phyloP scores from a whole-genome alignment of 2,329 filamentous ascomycete genomes.

The Fusarium burgessii region DNA sequence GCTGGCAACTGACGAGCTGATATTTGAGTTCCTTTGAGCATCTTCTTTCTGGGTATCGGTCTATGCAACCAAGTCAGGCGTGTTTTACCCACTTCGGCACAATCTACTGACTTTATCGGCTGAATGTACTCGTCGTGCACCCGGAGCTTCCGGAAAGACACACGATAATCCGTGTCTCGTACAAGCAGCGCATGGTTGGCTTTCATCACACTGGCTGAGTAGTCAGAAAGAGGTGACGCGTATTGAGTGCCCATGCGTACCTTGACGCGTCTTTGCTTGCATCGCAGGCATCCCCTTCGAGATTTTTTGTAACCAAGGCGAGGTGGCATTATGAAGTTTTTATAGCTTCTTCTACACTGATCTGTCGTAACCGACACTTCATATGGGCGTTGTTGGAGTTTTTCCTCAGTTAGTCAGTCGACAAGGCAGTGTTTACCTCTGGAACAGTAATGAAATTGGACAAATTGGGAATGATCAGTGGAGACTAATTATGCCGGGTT shows the following conservation, averaged over 20 bases:
- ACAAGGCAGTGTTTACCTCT: no score
- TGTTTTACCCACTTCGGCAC: not conserved
- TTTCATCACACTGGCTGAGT: conserved; percentile 55
- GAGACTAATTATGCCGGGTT: not conserved
- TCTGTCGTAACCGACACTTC: not conserved
- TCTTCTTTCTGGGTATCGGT: not conserved
- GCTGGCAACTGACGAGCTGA: not conserved
- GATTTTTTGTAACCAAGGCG: conserved; percentile 54
- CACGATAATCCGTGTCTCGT: conserved; percentile 52
- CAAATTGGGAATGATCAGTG: not conserved
- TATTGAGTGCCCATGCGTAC: conserved; percentile 28
- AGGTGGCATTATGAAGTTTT: conserved; percentile 9
- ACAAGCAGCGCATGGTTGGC: conserved; percentile 53
- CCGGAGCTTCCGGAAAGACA: conserved; percentile 41
- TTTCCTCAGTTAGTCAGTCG: not conserved
- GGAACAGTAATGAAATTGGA: not conserved
- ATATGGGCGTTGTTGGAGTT: no score
- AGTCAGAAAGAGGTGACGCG: not conserved
- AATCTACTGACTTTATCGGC: conserved; percentile 1
- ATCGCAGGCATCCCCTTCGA: conserved; percentile 51
- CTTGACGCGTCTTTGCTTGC: conserved; percentile 54
- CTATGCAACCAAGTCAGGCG: conserved; percentile 1
- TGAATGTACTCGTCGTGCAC: conserved; percentile 7
- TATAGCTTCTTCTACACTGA: accelerated
- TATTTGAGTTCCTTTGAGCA: not conserved